Evolutionary conservation across 495 filamentous ascomycete species (phyloP), one percentile per base, ranked within the genome.

Genomic region (Penicillium samsonianum): DNA sequence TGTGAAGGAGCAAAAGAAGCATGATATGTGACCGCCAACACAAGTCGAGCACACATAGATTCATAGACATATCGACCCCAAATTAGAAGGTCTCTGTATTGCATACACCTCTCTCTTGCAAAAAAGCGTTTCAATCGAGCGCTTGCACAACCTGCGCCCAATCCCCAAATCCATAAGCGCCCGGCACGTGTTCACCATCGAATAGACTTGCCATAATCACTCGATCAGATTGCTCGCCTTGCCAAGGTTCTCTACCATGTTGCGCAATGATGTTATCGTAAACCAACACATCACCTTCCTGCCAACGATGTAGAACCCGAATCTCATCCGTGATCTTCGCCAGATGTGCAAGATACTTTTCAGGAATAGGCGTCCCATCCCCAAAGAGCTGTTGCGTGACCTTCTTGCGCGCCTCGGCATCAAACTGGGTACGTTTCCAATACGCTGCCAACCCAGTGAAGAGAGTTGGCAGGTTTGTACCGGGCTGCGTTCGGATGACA

Each of bases 281-380:
- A 12, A 80, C 72, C 6, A 79, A 62, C 9, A 79, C 77, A 65
- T 78, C 74, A 1, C 69, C 69, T 14, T 64, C 48, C 60, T 68
- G 43, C 78, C 75, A 78, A 23, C 57, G 58, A 59, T 79, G 76
- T 55, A 78, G 52, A 40, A 78, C 75, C 5, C 75, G 72, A 48
- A 78, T 77, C 55, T 80, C 76, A 41, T 80, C 75, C 9, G 76
- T 82, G 50, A 80, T 79, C 57, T 75, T 66, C 0, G 75, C 75
- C 30, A 81, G 65, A 42, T 62, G 60, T 20, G 71, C 72, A 25
- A 82, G 60, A 60, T 79, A 81, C 63, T 74, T 68, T 17, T 78
- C 70, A 5, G 81, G 78, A 50, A 84, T 83, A 11, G 73, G 68
- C n/a, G 72, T 74, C 9, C 75, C 80, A 64, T 84, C 81, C 0